Evolutionary conservation across 2,329 filamentous ascomycete genomes (phyloP).

Genomic region (Microcyclospora tardicrescens): DNA sequence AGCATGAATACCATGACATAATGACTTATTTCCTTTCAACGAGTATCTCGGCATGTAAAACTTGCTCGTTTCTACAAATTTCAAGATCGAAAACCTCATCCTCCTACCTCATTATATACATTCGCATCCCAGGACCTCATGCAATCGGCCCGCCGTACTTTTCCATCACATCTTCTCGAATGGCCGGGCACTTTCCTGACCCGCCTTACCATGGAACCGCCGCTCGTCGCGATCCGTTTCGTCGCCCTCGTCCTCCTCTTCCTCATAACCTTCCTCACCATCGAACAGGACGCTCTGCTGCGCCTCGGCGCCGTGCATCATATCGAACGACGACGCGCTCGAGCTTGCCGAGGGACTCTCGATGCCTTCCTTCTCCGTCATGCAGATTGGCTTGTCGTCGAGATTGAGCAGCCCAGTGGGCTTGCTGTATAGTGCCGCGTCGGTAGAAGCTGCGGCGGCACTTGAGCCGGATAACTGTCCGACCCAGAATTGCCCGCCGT

Average conservation of each 20-base stretch:
- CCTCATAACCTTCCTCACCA: conserved; percentile 9
- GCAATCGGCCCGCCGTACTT: too few relatives aligned
- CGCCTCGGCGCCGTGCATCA: conserved; percentile 33
- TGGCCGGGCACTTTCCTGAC: conserved; percentile 17
- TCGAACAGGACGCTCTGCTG: conserved; percentile 21
- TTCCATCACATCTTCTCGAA: conserved; percentile 26
- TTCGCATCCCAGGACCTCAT: too few relatives aligned
- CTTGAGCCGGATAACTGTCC: conserved; percentile 10
- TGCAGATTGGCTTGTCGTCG: not conserved
- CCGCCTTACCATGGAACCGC: conserved; percentile 15
- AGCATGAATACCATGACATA: too few relatives aligned
- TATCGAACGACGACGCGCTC: conserved; percentile 28
- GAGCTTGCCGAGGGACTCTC: conserved; percentile 15
- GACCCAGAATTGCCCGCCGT: conserved; percentile 31
- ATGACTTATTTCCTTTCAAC: too few relatives aligned
- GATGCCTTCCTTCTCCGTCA: too few relatives aligned
- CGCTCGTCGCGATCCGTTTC: conserved; percentile 12
- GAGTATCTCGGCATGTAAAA: too few relatives aligned
- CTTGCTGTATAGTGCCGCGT: not conserved
- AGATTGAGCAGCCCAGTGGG: not conserved
- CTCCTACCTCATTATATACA: too few relatives aligned
- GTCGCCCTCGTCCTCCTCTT: conserved; percentile 13
- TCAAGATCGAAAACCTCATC: too few relatives aligned
- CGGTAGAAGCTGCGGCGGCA: not conserved
- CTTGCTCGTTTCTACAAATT: too few relatives aligned